Evolutionary conservation across 1,284 basidiomycete species (phyloP), one percentile per base, ranked within the genome.

Genomic region (Golubevia pallescens): DNA sequence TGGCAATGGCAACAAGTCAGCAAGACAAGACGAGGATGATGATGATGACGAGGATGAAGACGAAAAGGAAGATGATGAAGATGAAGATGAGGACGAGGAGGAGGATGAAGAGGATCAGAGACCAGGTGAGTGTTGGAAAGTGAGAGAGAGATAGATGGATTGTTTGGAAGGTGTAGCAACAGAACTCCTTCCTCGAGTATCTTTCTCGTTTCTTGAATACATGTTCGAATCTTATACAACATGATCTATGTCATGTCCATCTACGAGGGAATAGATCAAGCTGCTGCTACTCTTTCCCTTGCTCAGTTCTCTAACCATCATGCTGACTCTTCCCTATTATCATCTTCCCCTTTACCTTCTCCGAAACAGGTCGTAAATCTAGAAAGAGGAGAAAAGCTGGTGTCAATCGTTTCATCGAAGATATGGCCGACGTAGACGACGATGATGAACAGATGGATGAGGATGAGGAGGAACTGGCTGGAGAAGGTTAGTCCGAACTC

Each of bases 371-470:
- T 52, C 69, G 73, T 14, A 80, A 75, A 60, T 80, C 75, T 65
- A 72, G 71, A 57, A 73, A 68, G 55, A 71, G 74, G 52, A 71
- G 53, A 55, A 59, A 54, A 42, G 60, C 38, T 51, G 58, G 24
- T 20, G 55, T 61, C 52, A 83, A 81, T 66, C 75, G 80, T 58
- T 85, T 78, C 73, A 71, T 85, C 57, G 82, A 85, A 74, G 82
- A 80, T 57, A 81, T 84, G 65, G 82, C 81, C 53, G 81, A 80
- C 57, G 82, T 84, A 21, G 82, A 85, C 63, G 81, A 84, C 34
- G 81, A 84, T 53, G 82, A 85, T 57, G 82, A 85, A 63, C 81
- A 85, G 48, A 60, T 81, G 0, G 82, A 85, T 42, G 82, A 85
- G 57, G 82, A 85, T 63, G 82, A 85, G 62, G 79, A 80, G 58